phyloP scores from a whole-genome alignment of 1,139 yeast genomes.

The Tardiomyces blankii region DNA sequence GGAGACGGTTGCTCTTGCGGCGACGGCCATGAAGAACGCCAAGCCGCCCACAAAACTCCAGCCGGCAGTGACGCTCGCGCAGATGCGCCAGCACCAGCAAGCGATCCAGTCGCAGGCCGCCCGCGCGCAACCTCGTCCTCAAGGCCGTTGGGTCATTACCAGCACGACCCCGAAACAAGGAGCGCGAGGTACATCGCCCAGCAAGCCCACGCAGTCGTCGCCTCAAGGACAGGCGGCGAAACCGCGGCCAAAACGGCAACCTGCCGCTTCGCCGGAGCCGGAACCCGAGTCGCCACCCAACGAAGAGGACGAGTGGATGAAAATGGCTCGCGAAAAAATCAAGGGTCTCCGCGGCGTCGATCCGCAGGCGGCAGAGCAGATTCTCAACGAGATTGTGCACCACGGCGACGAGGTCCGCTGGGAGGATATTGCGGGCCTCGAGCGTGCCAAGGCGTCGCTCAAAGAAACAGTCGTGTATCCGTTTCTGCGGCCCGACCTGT shows the following conservation, averaged over 20 bases:
- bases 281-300: slow-evolving; percentile 18
- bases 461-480: slow-evolving; percentile 97
- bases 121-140: too few species aligned
- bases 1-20: too few species aligned
- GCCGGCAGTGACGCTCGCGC: too few species aligned
- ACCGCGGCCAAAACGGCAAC: too few species aligned
- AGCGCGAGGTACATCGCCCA: not conserved
- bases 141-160: too few species aligned
- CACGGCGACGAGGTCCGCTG: slow-evolving; percentile 94
- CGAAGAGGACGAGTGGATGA: slow-evolving; percentile 8
- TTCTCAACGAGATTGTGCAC: slow-evolving; percentile 81
- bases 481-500: slow-evolving; percentile 86
- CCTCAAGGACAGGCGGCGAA: too few species aligned
- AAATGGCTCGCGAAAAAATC: slow-evolving; percentile 6
- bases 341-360: slow-evolving; percentile 36
- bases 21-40: too few species aligned
- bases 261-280: too few species aligned
- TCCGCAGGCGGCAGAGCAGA: slow-evolving; percentile 69
- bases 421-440: slow-evolving; percentile 96
- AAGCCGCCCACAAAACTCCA: too few species aligned
- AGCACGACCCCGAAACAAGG: not conserved
- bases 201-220: too few species aligned
- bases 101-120: too few species aligned
- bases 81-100: too few species aligned
- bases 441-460: slow-evolving; percentile 88